A percentile compares a stretch with the other conserved stretches of the same genome.
phyloP scores from a whole-genome alignment of 2,329 filamentous ascomycete genomes.

The Botryotinia narcissicola region DNA sequence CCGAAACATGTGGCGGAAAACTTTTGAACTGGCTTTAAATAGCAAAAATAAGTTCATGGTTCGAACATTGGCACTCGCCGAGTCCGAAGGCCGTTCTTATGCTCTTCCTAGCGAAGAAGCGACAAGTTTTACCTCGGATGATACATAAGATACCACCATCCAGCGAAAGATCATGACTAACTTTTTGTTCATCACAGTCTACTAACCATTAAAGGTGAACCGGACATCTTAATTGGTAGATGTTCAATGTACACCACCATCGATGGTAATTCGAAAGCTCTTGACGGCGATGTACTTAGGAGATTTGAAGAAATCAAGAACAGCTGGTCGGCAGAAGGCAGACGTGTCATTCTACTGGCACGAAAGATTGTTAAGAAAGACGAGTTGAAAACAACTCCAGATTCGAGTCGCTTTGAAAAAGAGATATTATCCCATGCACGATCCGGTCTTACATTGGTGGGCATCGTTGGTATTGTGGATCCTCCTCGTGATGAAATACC shows the following conservation, averaged over 20 bases:
- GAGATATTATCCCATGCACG: conserved; percentile 52
- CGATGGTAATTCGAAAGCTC: conserved; percentile 50
- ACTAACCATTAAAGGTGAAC: conserved; percentile 72
- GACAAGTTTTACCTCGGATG: conserved; percentile 15
- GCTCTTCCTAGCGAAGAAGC: conserved; percentile 22
- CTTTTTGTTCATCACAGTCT: conserved; percentile 36
- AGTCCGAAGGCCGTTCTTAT: conserved; percentile 17
- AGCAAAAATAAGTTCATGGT: conserved; percentile 83
- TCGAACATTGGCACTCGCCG: conserved; percentile 54
- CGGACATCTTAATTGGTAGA: conserved; percentile 66
- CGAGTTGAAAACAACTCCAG: conserved; percentile 18
- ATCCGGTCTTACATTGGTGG: conserved; percentile 49
- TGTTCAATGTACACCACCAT: conserved; percentile 57
- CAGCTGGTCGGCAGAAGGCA: conserved; percentile 63
- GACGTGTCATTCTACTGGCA: conserved; percentile 64
- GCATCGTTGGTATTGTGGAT: conserved; percentile 55
- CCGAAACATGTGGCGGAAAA: conserved; percentile 59
- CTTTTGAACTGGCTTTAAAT: conserved; percentile 70
- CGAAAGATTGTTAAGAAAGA: conserved; percentile 45
- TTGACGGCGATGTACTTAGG: conserved; percentile 47
- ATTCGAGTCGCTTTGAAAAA: conserved; percentile 48
- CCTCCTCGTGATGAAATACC: conserved; percentile 57
- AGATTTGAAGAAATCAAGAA: conserved; percentile 60
- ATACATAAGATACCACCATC: conserved; percentile 2
- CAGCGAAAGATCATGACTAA: neutral